Percentiles rank a stretch among this genome's conserved stretches.
These are phyloP conservation scores for Hippophae tibetana DNA, from an alignment of 306 rosid genomes.

Conservation along the genomic window DNA sequence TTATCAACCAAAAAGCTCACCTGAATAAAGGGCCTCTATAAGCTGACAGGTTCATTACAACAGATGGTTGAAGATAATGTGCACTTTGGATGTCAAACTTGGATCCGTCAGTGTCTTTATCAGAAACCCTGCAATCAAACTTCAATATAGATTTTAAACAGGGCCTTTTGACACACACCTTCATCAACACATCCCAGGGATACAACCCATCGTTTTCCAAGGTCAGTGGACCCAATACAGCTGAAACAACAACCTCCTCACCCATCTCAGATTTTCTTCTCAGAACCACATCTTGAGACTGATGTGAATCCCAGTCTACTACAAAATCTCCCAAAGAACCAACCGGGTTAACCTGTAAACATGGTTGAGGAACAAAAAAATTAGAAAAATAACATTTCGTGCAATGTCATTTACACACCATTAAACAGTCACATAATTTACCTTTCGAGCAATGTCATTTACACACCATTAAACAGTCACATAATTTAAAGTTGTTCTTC, in stretches of 20 bases:
- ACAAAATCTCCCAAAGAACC: constrained; percentile 45
- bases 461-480: background rate
- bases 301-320: constrained; percentile 47
- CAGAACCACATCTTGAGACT: constrained; percentile 57
- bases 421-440: background rate
- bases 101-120: constrained; percentile 24
- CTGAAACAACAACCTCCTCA: constrained; percentile 71
- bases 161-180: constrained; percentile 67
- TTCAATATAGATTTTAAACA: constrained; percentile 49
- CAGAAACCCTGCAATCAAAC: constrained; percentile 50
- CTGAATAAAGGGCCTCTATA: constrained; percentile 38
- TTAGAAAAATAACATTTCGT: background rate
- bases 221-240: constrained; percentile 39
- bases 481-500: too few relatives aligned
- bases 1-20: constrained; percentile 11
- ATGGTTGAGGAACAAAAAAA: background rate
- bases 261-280: constrained; percentile 46
- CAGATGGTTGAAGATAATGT: constrained; percentile 35
- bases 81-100: constrained; percentile 34
- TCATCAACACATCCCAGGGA: constrained; percentile 53
- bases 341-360: constrained; percentile 27
- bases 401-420: background rate
- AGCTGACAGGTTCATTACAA: constrained; percentile 12
- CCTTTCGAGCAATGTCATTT: background rate
- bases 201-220: constrained; percentile 17